These are phyloP conservation scores for Elaeagnus macrophylla DNA, from an alignment of 306 rosid genomes.

Conservation along the genomic window DNA sequence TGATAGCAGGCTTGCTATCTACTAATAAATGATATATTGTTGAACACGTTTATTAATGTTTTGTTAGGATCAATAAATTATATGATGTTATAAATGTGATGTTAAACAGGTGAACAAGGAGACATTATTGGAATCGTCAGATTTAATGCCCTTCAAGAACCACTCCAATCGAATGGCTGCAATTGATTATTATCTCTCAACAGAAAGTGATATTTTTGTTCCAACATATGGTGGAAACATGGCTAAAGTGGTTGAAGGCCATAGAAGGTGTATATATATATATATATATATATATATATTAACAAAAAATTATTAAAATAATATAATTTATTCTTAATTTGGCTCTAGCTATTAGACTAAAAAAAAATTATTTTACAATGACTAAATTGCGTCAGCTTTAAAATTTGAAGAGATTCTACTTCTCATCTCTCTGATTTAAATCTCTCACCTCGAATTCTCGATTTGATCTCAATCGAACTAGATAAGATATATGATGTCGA, in stretches of 20 bases:
- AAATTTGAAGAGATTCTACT: no score
- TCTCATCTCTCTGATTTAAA: no score
- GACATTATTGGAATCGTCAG: constrained; percentile 48
- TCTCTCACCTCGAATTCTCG: no score
- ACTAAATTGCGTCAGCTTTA: no score
- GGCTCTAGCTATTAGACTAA: no score
- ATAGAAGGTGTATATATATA: constrained; percentile 40
- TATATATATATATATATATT: not conserved
- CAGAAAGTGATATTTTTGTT: constrained; percentile 60
- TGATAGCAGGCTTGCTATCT: no score
- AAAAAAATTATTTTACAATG: no score
- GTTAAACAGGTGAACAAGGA: constrained; percentile 55
- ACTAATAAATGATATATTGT: no score
- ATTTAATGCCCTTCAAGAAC: constrained; percentile 44
- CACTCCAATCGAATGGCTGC: constrained; percentile 79
- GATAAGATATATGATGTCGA: not conserved
- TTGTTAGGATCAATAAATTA: not conserved
- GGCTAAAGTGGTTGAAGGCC: constrained; percentile 83
- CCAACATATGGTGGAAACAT: constrained; percentile 78
- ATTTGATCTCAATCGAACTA: not conserved
- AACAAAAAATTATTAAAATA: no score
- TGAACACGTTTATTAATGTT: not conserved
- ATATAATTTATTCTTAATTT: not conserved
- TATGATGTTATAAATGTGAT: not conserved
- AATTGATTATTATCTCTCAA: constrained; percentile 54